A percentile compares a stretch with the other conserved stretches of the same genome.
Conservation (phyloP, 75 land plant genomes). For the Pinus albicaulis region DNA sequence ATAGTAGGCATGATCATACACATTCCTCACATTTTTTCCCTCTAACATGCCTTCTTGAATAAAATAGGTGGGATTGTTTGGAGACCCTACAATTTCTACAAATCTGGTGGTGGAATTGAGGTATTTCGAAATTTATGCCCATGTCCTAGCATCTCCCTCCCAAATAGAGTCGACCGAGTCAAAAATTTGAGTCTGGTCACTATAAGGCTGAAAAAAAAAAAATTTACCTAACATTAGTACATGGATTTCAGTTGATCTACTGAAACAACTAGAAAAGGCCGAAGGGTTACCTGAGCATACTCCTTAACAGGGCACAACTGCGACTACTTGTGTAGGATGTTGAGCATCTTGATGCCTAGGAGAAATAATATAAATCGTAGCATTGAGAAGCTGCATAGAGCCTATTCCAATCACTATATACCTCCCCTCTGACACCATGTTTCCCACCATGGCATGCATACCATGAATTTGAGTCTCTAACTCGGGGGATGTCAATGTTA, state of each 20-base stretch:
- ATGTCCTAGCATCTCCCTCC: constrained; percentile 41
- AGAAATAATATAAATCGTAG: constrained; percentile 46
- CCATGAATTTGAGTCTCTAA: too few species aligned
- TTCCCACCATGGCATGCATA: constrained; percentile 41
- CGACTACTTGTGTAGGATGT: too few species aligned
- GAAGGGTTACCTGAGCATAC: not conserved
- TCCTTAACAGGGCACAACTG: constrained; percentile 47
- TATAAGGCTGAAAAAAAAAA: constrained; percentile 34
- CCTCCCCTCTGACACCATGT: constrained; percentile 57
- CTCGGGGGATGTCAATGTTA: too few species aligned
- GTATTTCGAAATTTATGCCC: not conserved
- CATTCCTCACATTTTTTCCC: too few species aligned
- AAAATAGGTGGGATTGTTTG: too few species aligned
- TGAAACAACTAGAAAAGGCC: not conserved
- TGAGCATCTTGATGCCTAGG: too few species aligned
- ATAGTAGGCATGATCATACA: too few species aligned
- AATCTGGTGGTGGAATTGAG: too few species aligned
- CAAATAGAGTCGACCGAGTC: constrained; percentile 30
- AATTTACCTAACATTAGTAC: not conserved
- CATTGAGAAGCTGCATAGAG: constrained; percentile 64
- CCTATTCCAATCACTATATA: too few species aligned
- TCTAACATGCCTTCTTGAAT: too few species aligned
- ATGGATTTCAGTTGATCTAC: not conserved
- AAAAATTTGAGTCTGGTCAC: constrained; percentile 40
- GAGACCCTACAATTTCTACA: too few species aligned